Base-by-base conservation (phyloP, 1,284 basidiomycete genomes). In the Boletellus dicymbophilus region DNA sequence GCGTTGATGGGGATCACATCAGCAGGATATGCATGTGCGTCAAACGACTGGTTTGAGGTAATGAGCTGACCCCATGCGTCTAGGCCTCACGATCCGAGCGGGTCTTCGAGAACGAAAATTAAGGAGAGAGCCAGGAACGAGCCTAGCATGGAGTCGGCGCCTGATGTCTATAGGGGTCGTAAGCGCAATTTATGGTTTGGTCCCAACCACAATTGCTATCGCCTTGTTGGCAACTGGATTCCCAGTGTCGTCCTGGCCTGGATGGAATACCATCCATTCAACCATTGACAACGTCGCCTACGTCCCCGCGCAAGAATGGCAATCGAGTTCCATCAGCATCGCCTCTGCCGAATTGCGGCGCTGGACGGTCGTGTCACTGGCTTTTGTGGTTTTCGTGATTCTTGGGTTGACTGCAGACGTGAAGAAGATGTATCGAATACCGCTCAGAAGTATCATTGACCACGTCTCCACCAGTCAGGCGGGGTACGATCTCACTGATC, bases 1-100 rank as follows among this genome's bases (percentile, higher is more conserved):
- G 21, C 67, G 11, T 33, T 72, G 1, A 26, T 72, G 6, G 70
- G 70, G 9, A 33, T 51, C 4, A 44, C 66, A 11, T 66, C 70
- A 2, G 52, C 56, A 20, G 53, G 57, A 52, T 60, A 63, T 37
- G 55, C 53, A 22, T 58, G 59, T 60, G 13, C 20, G 61, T 53
- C 9, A 26, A 25, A 28, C n/a, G 10, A 11, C 4, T 18, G 41
- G 6, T 22, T 3, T 13, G 6, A 16, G 28, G 21, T 13, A 27
- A 46, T 4, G 31, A 22, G 25, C 34, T 53, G 12, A 63, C n/a
- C 4, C 10, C 6, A 2, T 7, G 2, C 43, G 8, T 33, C 28
- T 44, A 63, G 60, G 33, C 38, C 46, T 59, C 23, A 51, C 48
- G 16, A 33, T 58, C 15, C 36, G 46, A 38, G 53, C 50, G 27